A percentile compares a stretch with the other conserved stretches of the same genome.
Conservation (phyloP, 331 rosid species). For the Phaseolus coccineus region DNA sequence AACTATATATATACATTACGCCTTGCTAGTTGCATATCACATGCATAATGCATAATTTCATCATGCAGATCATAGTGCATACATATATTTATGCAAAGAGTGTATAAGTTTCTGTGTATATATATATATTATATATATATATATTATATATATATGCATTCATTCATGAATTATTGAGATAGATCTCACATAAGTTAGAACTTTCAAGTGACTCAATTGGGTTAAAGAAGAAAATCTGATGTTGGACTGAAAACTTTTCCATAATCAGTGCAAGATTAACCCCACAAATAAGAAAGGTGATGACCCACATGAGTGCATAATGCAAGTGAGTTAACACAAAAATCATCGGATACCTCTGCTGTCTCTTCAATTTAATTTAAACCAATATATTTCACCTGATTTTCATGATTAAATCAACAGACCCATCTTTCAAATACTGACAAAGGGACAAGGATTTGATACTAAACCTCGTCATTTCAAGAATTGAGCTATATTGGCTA, state of each 20-base stretch:
- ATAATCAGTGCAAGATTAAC: constrained; percentile 9
- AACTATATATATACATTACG: neutral
- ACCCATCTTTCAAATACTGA: constrained; percentile 25
- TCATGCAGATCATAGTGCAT: neutral
- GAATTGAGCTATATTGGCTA: neutral
- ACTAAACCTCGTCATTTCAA: neutral
- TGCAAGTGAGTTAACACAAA: constrained; percentile 15
- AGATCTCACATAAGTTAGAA: neutral
- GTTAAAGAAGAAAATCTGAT: constrained; percentile 8
- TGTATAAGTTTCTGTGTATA: neutral
- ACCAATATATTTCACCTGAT: constrained; percentile 40
- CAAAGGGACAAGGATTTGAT: neutral
- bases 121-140: no score
- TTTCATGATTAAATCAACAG: constrained; percentile 29
- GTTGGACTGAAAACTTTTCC: neutral
- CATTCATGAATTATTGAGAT: neutral
- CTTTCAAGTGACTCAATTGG: neutral
- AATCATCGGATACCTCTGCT: constrained; percentile 48
- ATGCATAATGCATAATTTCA: neutral
- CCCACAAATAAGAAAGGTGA: constrained; percentile 28
- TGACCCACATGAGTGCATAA: constrained; percentile 39
- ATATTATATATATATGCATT: no score
- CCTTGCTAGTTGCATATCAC: neutral
- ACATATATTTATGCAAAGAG: no score
- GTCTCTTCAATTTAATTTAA: constrained; percentile 21